These are phyloP conservation scores for Suhomyces wounanorum DNA, from an alignment of 1,139 yeast genomes.

Conservation along the genomic window DNA sequence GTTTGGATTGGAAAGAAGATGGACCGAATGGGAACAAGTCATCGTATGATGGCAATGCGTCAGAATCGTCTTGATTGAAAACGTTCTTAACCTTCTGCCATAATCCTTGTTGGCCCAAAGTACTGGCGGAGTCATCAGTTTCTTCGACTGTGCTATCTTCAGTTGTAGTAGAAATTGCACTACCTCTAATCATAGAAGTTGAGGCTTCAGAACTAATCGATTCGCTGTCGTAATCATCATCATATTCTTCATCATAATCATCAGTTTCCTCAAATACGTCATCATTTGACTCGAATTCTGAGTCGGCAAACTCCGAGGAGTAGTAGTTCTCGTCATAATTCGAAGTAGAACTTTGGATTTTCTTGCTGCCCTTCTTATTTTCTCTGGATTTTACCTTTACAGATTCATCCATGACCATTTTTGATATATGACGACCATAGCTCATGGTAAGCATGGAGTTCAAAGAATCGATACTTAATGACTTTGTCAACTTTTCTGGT, in stretches of 20 bases:
- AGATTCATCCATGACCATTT: constrained; percentile 37
- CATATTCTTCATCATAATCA: constrained; percentile 23
- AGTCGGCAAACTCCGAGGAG: constrained; percentile 45
- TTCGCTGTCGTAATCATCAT: constrained; percentile 24
- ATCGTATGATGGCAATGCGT: constrained; percentile 71
- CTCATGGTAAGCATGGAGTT: constrained; percentile 42
- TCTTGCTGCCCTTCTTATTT: constrained; percentile 14
- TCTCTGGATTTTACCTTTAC: constrained; percentile 11
- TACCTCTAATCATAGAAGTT: constrained; percentile 8
- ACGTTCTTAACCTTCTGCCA: constrained; percentile 69
- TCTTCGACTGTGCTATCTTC: constrained; percentile 5
- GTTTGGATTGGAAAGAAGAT: constrained; percentile 30
- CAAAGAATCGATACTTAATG: constrained; percentile 41
- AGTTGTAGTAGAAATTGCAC: background rate
- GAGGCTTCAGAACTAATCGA: constrained; percentile 9
- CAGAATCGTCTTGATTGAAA: constrained; percentile 47
- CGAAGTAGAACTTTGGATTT: constrained; percentile 6
- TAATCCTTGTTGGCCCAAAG: constrained; percentile 31
- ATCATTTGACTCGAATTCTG: constrained; percentile 40
- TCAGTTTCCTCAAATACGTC: constrained; percentile 28
- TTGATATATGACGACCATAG: constrained; percentile 45
- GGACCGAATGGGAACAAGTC: constrained; percentile 76
- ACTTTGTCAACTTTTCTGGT: constrained; percentile 28
- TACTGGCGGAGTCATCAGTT: constrained; percentile 12
- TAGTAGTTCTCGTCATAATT: constrained; percentile 24